Conservation (phyloP, 139 green algal genomes). For the Dunaliella sp. region DNA sequence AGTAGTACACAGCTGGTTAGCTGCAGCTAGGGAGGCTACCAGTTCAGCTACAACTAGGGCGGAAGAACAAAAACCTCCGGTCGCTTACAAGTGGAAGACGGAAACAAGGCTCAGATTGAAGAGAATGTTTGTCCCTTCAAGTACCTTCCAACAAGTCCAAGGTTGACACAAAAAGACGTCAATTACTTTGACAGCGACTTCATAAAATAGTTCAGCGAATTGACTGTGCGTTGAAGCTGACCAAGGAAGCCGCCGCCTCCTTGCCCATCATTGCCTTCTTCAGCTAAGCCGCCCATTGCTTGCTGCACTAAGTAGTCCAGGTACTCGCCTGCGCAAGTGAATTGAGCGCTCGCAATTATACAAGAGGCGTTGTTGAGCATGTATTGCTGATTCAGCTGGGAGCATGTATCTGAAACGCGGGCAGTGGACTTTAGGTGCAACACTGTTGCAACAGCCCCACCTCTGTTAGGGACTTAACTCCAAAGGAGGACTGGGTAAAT, state of each 20-base stretch:
- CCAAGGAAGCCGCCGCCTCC: slow-evolving; percentile 15
- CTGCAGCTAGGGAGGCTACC: neutral
- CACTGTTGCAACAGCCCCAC: too few species aligned
- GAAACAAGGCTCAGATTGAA: neutral
- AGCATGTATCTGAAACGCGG: too few species aligned
- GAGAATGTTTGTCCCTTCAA: neutral
- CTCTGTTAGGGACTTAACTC: too few species aligned
- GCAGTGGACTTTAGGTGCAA: too few species aligned
- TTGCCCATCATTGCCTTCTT: slow-evolving; percentile 10
- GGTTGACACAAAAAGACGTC: too few species aligned
- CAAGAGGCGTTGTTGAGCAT: too few species aligned
- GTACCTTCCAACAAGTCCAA: neutral
- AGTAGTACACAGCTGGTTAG: neutral
- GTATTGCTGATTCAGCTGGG: too few species aligned
- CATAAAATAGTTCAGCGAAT: slow-evolving; percentile 50
- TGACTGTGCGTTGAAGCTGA: slow-evolving; percentile 32
- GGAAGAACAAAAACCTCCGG: too few species aligned
- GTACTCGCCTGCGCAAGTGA: slow-evolving; percentile 36
- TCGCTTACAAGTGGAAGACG: neutral
- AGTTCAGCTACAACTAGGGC: too few species aligned
- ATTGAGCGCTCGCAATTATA: too few species aligned
- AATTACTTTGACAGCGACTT: slow-evolving; percentile 39
- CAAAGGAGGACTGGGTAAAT: too few species aligned
- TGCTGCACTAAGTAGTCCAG: slow-evolving; percentile 53
- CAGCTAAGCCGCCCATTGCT: slow-evolving; percentile 22